A percentile compares a stretch with the other conserved stretches of the same genome.
Evolutionary conservation across 306 rosid species (phyloP).

Genomic region (Bauhinia variegata): DNA sequence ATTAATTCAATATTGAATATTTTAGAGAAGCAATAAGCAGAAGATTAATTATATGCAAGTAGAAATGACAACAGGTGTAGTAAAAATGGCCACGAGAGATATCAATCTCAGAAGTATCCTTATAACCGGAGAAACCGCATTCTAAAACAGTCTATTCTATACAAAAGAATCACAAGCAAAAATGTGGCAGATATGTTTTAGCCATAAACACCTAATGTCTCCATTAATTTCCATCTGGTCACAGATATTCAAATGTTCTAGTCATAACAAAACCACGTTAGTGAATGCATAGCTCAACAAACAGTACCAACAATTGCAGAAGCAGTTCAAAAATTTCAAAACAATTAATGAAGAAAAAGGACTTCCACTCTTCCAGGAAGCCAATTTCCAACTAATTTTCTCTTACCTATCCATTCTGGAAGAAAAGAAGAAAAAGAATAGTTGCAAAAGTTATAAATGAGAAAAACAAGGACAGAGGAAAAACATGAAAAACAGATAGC

Average conservation of each 20-base stretch:
- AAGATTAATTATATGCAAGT: constrained; percentile 16
- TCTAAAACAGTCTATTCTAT: constrained; percentile 11
- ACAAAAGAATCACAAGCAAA: neutral
- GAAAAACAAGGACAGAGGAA: constrained; percentile 4
- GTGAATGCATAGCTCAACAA: constrained; percentile 16
- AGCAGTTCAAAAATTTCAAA: constrained; percentile 37
- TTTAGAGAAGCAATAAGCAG: constrained; percentile 14
- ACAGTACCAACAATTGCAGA: constrained; percentile 24
- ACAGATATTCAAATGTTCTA: constrained; percentile 5
- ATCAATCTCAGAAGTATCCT: constrained; percentile 18
- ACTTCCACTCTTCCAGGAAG: neutral
- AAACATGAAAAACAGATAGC: constrained; percentile 24
- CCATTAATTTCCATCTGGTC: constrained; percentile 14
- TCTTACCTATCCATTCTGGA: neutral
- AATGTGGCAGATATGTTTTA: neutral
- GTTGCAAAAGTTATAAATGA: too few relatives aligned
- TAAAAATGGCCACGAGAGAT: constrained; percentile 22
- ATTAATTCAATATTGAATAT: constrained; percentile 16
- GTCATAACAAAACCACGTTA: constrained; percentile 5
- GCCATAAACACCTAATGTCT: constrained; percentile 7
- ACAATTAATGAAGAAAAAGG: constrained; percentile 20
- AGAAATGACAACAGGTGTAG: neutral
- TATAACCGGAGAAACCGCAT: constrained; percentile 20
- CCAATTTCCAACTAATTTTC: neutral
- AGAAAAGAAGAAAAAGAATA: neutral